A percentile compares a stretch with the other conserved stretches of the same genome.
These are phyloP conservation scores for Globisporangium iwayamae DNA, from an alignment of 352 stramenopile genomes.

Conservation along the genomic window DNA sequence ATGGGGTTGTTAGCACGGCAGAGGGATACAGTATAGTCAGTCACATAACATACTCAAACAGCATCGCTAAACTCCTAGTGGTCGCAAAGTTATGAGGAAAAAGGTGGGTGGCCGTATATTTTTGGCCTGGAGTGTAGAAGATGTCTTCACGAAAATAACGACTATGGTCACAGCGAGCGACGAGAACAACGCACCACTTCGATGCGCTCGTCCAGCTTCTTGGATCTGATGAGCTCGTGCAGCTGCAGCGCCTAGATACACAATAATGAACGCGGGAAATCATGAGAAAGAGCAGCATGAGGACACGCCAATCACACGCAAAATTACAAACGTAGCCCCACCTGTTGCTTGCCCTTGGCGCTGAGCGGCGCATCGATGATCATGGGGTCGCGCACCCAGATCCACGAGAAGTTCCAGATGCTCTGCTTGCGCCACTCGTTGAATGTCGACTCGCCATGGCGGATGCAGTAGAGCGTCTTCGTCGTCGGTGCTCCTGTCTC, in stretches of 20 bases:
- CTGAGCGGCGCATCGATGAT: slow-evolving; percentile 79
- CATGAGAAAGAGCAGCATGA: neutral
- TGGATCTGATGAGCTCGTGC: slow-evolving; percentile 28
- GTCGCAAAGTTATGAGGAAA: no score
- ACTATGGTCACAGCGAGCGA: neutral
- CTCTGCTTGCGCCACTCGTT: slow-evolving; percentile 84
- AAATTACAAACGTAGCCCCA: slow-evolving; percentile 8
- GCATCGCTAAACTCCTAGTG: no score
- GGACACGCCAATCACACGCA: neutral
- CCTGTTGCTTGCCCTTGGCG: slow-evolving; percentile 65
- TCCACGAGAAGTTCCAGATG: slow-evolving; percentile 80
- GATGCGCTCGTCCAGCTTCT: slow-evolving; percentile 55
- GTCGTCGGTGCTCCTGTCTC: neutral
- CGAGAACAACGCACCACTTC: slow-evolving; percentile 43
- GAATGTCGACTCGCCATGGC: slow-evolving; percentile 85
- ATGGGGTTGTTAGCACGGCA: no score
- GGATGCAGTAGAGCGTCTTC: slow-evolving; percentile 86
- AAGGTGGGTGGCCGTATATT: no score
- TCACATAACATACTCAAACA: no score
- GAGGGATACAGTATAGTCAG: no score
- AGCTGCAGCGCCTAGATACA: slow-evolving; percentile 37
- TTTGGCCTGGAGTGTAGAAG: no score
- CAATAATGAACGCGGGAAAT: neutral
- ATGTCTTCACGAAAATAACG: neutral
- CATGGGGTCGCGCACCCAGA: slow-evolving; percentile 83